Evolutionary conservation across 108 stramenopile species (phyloP), one percentile per base, ranked within the genome.

Genomic region (Cyclotella atomus): DNA sequence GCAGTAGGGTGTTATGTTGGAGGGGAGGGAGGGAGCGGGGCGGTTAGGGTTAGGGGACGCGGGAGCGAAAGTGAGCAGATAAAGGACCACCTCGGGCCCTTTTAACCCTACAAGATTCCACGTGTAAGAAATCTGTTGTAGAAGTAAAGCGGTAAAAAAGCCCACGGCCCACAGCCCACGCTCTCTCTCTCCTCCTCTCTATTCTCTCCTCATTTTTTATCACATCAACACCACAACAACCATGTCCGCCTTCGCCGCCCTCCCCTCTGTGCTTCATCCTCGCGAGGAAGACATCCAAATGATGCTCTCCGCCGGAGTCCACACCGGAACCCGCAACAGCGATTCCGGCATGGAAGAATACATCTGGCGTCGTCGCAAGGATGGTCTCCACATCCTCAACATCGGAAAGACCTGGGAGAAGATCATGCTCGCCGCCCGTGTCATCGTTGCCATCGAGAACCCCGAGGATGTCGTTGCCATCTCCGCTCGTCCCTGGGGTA

Each of bases 371-470:
- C 97, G 99, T 69, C 95, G 96, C 66, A 93, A 91, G 83, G 91
- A 95, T 71, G 97, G 98, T 81, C 89, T 98, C 71, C 97, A 99
- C 97, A 97, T 99, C 79, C 89, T 99, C 62, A 99, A 99, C 96
- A 92, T 99, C 70, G 97, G 96, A 57, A 97, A 98, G 95, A 99
- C 99, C 52, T 98, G 97, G 98, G 99, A 99, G 92, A 99, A 99
- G 94, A 81, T 99, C 69, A 90, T 98, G 71, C 90, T 99, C 64
- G 99, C 99, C 53, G 99, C 99, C 67, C 96, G 99, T 78, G 97
- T 99, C 70, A 99, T 99, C 81, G 96, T 92, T 44, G 95, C 99
- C 83, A 98, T 99, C 78, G 99, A 99, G 87, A 99, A 99, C 83
- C 98, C 99, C 72, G 89, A 91, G 77, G 99, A 99, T 85, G 98